Conservation (phyloP, 192 early-diverging fungal genomes). For the Linnemannia hyalina region DNA sequence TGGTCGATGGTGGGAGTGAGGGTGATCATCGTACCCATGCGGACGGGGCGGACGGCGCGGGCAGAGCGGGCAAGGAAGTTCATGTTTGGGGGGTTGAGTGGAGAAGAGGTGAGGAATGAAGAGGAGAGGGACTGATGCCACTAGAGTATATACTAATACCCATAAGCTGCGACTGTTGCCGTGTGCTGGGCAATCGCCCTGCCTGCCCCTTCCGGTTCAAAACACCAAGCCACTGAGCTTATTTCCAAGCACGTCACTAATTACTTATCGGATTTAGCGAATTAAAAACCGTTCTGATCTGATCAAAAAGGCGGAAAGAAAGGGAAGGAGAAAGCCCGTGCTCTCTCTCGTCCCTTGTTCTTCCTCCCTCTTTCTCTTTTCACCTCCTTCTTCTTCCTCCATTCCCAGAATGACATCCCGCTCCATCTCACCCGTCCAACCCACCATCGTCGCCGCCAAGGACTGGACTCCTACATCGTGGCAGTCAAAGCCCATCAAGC, state of each 20-base stretch:
- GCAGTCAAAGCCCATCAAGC: conserved; percentile 82
- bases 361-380: not conserved
- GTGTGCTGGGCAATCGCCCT: not conserved
- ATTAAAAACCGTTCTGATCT: too few species aligned
- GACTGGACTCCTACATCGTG: conserved; percentile 80
- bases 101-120: conserved; percentile 21
- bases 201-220: conserved; percentile 1
- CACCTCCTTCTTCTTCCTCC: not conserved
- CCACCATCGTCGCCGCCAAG: conserved; percentile 37
- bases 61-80: conserved; percentile 47
- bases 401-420: conserved; percentile 1
- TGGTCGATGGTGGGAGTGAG: not conserved
- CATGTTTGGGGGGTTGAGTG: conserved; percentile 25
- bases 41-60: conserved; percentile 51
- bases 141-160: not conserved
- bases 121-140: not conserved
- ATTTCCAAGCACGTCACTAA: not conserved
- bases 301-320: not conserved
- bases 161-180: not conserved
- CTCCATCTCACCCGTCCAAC: conserved; percentile 9
- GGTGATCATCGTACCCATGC: conserved; percentile 40
- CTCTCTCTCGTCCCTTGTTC: conserved; percentile 2
- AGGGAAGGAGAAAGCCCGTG: not conserved
- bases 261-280: not conserved
- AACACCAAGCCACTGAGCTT: not conserved